These are phyloP conservation scores for Neophaeococcomyces aloes DNA, from an alignment of 2,329 filamentous ascomycete genomes.

Conservation along the genomic window DNA sequence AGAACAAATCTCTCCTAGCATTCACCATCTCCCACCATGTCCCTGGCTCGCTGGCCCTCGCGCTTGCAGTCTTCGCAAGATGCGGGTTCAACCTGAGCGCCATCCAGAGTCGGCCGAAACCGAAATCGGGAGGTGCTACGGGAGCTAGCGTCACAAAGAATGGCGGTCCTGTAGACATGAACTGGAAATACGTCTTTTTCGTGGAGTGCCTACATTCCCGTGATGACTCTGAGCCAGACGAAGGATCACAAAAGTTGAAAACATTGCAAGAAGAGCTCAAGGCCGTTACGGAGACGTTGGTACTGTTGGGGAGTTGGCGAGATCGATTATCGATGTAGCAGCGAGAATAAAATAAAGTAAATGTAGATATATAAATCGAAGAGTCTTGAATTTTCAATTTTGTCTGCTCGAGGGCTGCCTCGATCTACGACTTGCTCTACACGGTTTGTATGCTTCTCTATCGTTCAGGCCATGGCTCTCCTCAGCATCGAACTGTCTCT, in stretches of 20 bases:
- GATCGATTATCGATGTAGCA: slow-evolving; percentile 11
- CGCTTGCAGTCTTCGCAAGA: slow-evolving; percentile 65
- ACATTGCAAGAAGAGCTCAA: slow-evolving; percentile 27
- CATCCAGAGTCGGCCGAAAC: slow-evolving; percentile 75
- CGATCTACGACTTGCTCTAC: no score
- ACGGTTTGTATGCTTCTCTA: no score
- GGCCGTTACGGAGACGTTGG: slow-evolving; percentile 30
- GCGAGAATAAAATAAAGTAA: no score
- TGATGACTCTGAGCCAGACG: neutral
- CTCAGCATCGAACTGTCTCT: no score
- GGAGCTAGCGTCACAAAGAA: neutral
- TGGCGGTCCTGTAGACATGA: slow-evolving; percentile 8
- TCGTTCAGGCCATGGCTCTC: no score
- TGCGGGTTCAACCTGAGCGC: slow-evolving; percentile 73
- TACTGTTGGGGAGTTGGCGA: slow-evolving; percentile 20
- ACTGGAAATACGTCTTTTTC: slow-evolving; percentile 89
- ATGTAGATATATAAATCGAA: no score
- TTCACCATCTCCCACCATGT: slow-evolving; percentile 70
- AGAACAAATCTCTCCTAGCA: slow-evolving; percentile 61
- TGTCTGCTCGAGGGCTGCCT: slow-evolving; percentile 1
- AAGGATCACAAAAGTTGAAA: slow-evolving; percentile 20
- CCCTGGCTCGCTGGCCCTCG: slow-evolving; percentile 74
- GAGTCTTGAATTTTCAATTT: no score
- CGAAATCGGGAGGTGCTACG: slow-evolving; percentile 45
- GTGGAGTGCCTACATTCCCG: slow-evolving; percentile 59